Percentiles rank a stretch among this genome's conserved stretches.
Evolutionary conservation across 2,329 filamentous ascomycete species (phyloP).

Genomic region (Aspergillus nomiae): DNA sequence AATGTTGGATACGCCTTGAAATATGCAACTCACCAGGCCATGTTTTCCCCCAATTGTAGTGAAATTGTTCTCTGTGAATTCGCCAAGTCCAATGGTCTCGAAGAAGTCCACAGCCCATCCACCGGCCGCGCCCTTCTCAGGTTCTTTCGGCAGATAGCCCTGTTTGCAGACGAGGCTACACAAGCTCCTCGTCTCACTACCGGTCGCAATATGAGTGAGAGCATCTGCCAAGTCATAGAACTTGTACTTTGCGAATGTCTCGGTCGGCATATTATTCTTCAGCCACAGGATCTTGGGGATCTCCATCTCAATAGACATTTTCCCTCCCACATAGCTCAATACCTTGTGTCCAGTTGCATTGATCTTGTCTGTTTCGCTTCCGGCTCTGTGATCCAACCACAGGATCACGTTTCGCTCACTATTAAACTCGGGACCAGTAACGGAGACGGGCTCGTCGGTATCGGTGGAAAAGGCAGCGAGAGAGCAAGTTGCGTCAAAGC

Average conservation of each 20-base stretch:
- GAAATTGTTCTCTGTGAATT: conserved; percentile 40
- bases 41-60: neutral
- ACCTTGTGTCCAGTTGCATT: conserved; percentile 91
- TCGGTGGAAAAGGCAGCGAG: conserved; percentile 86
- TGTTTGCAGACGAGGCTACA: conserved; percentile 98
- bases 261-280: conserved; percentile 95
- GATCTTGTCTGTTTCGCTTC: conserved; percentile 88
- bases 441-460: conserved; percentile 85
- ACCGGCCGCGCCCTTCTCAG: conserved; percentile 87
- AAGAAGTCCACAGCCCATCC: conserved; percentile 98
- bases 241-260: conserved; percentile 88
- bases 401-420: conserved; percentile 94
- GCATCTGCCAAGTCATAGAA: conserved; percentile 96
- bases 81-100: conserved; percentile 78
- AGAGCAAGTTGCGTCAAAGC: conserved; percentile 98
- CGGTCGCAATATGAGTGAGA: conserved; percentile 90
- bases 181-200: conserved; percentile 86
- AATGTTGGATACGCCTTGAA: neutral
- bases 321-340: conserved; percentile 94
- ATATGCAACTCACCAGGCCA: neutral
- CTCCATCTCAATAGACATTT: conserved; percentile 99
- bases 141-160: conserved; percentile 92
- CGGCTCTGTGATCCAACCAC: conserved; percentile 94
- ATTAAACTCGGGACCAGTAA: conserved; percentile 84
- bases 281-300: conserved; percentile 98